Evolutionary conservation across 306 rosid species (phyloP), one percentile per base, ranked within the genome.

Genomic region (Sphenostylis stenocarpa): DNA sequence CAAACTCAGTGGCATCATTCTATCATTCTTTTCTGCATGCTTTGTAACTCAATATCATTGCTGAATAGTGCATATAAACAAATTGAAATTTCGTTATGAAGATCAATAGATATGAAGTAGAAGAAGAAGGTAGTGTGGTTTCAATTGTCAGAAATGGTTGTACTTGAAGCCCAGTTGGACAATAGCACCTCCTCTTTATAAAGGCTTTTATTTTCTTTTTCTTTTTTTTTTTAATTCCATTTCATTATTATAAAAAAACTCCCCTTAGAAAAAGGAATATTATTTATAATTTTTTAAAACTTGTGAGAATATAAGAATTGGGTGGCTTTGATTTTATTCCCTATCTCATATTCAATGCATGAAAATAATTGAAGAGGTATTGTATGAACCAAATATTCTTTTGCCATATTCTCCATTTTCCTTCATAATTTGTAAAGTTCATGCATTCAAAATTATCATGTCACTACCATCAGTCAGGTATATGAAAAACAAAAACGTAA

Each of bases 281-380:
- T 11, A 23, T 23, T 7, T 61, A 13, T 16, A 6, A 28, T n/a
- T 51, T 41, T 28, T 29, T 3, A 57, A 76, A 20, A 62, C 12
- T 67, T 60, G 66, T n/a, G 53, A 75, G 82, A 80, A 71, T 76
- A 80, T 49, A 62, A 33, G 55, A 82, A 80, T 80, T 70, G 87
- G 82, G 79, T 86, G 90, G 84, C 69, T 83, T 76, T 76, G 70
- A 78, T 86, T 86, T 81, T 72, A 78, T 86, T 86, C 89, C 81
- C 80, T 81, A 43, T 49, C 72, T 72, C 28, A 36, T 57, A 71
- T 84, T 82, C 88, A 73, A 68, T 79, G 52, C 62, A 44, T 21
- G 33, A 38, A 53, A 36, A 38, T 67, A 76, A 65, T 60, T 53
- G 53, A 52, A 19, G 68, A 72, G 5, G 7, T 55, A 23, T 53